Conservation (phyloP, 805 yeast species). For the Candida pseudoglaebosa region DNA sequence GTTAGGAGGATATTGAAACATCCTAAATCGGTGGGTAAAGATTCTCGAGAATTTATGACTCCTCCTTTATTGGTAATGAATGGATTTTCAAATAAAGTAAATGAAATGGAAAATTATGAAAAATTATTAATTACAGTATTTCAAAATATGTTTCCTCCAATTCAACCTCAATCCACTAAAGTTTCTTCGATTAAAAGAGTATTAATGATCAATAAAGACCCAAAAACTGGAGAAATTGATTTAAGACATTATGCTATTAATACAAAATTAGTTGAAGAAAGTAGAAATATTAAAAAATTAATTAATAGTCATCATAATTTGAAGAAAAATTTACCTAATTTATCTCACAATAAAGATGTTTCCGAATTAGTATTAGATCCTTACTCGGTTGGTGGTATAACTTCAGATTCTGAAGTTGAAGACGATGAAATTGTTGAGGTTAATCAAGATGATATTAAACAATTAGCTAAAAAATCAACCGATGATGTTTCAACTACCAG, state of each 20-base stretch:
- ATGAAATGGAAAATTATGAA: slow-evolving; percentile 64
- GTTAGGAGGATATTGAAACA: slow-evolving; percentile 62
- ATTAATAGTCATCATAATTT: slow-evolving; percentile 57
- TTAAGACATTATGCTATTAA: slow-evolving; percentile 87
- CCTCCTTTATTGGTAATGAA: slow-evolving; percentile 93
- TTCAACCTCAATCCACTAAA: slow-evolving; percentile 78
- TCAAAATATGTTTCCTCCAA: slow-evolving; percentile 94
- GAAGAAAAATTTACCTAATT: slow-evolving; percentile 65
- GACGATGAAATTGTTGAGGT: slow-evolving; percentile 81
- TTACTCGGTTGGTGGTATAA: slow-evolving; percentile 72
- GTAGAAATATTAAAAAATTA: slow-evolving; percentile 67
- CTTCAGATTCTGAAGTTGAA: slow-evolving; percentile 91
- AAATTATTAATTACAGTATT: slow-evolving; percentile 82
- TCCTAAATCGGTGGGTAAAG: slow-evolving; percentile 75
- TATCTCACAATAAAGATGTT: slow-evolving; percentile 66
- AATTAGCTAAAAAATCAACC: slow-evolving; percentile 16
- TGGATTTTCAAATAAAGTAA: slow-evolving; percentile 69
- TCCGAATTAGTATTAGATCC: slow-evolving; percentile 82
- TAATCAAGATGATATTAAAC: slow-evolving; percentile 18
- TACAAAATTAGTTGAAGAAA: slow-evolving; percentile 78
- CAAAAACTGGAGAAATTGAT: slow-evolving; percentile 69
- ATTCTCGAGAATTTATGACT: slow-evolving; percentile 55
- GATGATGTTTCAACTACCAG: slow-evolving; percentile 23
- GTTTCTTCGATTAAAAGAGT: slow-evolving; percentile 79
- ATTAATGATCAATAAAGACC: slow-evolving; percentile 71